These are phyloP conservation scores for Plasmodium gonderi DNA, from an alignment of 169 alveolate species.

Conservation along the genomic window DNA sequence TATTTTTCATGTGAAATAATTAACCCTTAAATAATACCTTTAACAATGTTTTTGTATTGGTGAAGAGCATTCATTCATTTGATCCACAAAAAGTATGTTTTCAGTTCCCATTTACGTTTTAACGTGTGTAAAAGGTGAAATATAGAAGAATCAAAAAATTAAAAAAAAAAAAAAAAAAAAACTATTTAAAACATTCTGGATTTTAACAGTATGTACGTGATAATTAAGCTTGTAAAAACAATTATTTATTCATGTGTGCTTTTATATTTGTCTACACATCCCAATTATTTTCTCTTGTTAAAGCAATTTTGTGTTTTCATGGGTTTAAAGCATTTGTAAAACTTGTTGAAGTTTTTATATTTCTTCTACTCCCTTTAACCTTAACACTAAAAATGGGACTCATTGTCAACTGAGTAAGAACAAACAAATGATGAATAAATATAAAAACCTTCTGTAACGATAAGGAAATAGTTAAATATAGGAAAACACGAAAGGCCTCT, in stretches of 20 bases:
- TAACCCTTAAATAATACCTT: not conserved
- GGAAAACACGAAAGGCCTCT: not conserved
- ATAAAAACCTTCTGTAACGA: not conserved
- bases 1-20: not conserved
- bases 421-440: not conserved
- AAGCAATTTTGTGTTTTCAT: not conserved
- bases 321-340: not conserved
- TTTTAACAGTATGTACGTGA: not conserved
- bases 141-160: not conserved
- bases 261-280: not conserved
- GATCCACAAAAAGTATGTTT: not conserved
- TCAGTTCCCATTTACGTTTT: not conserved
- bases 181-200: not conserved
- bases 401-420: not conserved
- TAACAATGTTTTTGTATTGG: not conserved
- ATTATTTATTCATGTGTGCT: not conserved
- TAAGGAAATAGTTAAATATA: not conserved
- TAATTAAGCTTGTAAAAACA: not conserved
- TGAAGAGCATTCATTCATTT: not conserved
- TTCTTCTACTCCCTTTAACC: not conserved
- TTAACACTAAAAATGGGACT: not conserved
- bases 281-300: not conserved
- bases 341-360: not conserved
- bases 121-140: not conserved
- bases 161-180: not conserved